Evolutionary conservation across 768 basidiomycete species (phyloP), one percentile per base, ranked within the genome.

Genomic region (Suillus sp.): DNA sequence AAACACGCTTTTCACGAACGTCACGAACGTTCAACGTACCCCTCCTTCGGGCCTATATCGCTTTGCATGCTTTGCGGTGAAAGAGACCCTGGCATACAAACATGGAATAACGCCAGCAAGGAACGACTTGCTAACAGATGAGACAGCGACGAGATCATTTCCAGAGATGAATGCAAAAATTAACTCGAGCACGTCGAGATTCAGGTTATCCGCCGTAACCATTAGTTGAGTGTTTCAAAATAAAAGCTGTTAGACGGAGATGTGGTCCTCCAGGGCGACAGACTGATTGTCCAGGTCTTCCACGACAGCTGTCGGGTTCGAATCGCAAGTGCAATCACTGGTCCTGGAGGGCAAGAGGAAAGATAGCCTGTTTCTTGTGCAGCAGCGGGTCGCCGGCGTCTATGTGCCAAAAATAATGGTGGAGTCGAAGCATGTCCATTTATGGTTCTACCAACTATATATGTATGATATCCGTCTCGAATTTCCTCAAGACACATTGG

Each of bases 161-260:
- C 80, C 78, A 47, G 79, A 71, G 5, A 92, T 76, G 67, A 81
- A 77, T 0, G 77, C 73, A 65, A 88, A 88, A 20, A 92, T 84
- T n/a, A 86, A 78, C 69, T 89, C 87, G 47, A 91, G 81, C 42
- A 92, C 87, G 74, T 93, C 91, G 22, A 86, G 80, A 65, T 91
- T 86, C 54, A 91, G 78, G 67, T 84, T 89, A 66, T 89, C 85
- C 13, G 85, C 86, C 35, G 85, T 81, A 53, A 87, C 84, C 89
- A 90, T 90, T 8, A 20, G 18, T 57, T 20, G n/a, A 34, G 20
- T 34, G 58, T 59, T 34, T 42, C 16, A 32, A 30, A 22, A 42
- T 32, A 16, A 9, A n/a, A 10, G 30, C 11, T 32, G 32, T 34
- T 20, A 13, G 51, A 53, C 20, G 32, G 51, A 59, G 25, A 57